Evolutionary conservation across 1,284 basidiomycete species (phyloP), one percentile per base, ranked within the genome.

Genomic region (Mycosarcoma maydis): DNA sequence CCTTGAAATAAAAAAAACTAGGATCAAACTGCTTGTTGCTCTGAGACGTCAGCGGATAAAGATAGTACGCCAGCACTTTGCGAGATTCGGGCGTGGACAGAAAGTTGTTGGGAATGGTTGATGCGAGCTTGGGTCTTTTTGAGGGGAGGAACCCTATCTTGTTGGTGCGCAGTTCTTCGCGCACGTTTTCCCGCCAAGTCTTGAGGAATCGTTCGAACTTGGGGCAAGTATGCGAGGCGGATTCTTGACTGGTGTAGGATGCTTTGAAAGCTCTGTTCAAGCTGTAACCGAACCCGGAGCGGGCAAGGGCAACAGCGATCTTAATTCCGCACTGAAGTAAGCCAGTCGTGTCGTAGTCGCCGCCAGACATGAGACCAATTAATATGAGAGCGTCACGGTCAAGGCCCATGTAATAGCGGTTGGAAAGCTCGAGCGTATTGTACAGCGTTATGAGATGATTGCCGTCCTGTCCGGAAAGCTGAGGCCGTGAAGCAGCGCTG

Each of bases 301-400:
- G 70, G 0, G 86, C 85, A 0, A 87, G 85, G 75, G 73, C 84
- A 23, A 82, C 60, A 1, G 84, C 82, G 23, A 83, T 85, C 32
- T 73, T 73, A 39, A 72, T 46, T 13, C 77, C 76, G 39, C 74
- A 82, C 24, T 62, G 50, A 8, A 60, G 22, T 19, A 77, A 34
- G 3, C 72, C 73, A 11, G 39, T 69, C 3, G 64, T 86, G 50
- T 90, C 87, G 76, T 97, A 98, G 82, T 98, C 95, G 0, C 94
- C 95, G 0, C 94, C 94, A 10, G 88, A 87, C 71, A 95, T 85
- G 4, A 97, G 84, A 0, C 90, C 94, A 39, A 95, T 88, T 20
- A 97, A 86, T 38, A 97, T 89, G 76, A 94, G 85, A 0, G 90
- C 92, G 26, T 89, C 86, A 2, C 87, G 86, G 33, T 87, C 88